Base-by-base conservation (phyloP, 2,329 filamentous ascomycete genomes). In the Lachnellula willkommii region DNA sequence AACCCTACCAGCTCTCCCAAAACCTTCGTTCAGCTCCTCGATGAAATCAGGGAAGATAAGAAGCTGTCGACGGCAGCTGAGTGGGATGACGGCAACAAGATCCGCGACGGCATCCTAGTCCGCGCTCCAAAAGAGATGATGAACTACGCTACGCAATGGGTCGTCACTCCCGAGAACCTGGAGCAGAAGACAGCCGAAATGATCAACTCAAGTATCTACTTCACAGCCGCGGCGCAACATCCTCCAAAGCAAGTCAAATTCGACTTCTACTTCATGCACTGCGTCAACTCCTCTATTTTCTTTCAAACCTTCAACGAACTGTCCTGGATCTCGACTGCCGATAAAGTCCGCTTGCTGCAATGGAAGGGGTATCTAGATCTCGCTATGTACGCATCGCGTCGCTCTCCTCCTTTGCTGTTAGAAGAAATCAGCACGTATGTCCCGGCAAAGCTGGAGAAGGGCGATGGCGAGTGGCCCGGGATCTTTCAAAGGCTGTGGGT, bases 261-360 rank as follows among this genome's bases (percentile, higher is more conserved):
- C 68, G 92, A 96, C 69, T 96, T 96, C 70, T 94, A 86, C 75
- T 77, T 76, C 67, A 91, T 92, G 65, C 92, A 96, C 71, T 82
- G 84, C 65, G 74, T 93, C 62, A 96, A 88, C 67, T 76, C 76
- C 0, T 67, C 77, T 11, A 85, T 86, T n/a, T 83, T 95, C 62
- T 94, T 93, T 74, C 78, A 89, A 61, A 75, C 77, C 7, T 78
- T 96, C 68, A 79, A 85, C 66, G 73, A 73, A 11, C 78, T 78
- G 61, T 61, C 76, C 39, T 94, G 81, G 80, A 76, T 91, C 45
- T 76, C 82, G 0, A 67, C 72, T 0, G 74, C 76, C 7, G 75
- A 76, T 48, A 93, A 92, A 68, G 75, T 78, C 12, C 83, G 89
- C 5, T 73, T 96, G 0, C 75, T 96, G 7, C 88, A 94, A 71